Conservation (phyloP, 2,329 filamentous ascomycete genomes). For the Purpureocillium lavendulum region DNA sequence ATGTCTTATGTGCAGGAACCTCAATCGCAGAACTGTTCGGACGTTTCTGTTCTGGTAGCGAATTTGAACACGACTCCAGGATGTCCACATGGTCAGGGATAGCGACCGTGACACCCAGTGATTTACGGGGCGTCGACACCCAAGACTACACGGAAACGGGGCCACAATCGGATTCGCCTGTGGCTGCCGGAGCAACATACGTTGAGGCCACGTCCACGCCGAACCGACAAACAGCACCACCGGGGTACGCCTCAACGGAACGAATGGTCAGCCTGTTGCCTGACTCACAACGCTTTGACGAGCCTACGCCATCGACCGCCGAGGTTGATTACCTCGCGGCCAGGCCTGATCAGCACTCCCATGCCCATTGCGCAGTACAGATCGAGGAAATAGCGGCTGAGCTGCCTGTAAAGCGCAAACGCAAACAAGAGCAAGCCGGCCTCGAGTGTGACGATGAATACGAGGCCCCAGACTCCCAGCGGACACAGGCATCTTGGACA, state of each 20-base stretch:
- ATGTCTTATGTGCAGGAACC: conserved; percentile 24
- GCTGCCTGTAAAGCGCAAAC: conserved; percentile 10
- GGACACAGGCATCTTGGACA: conserved; percentile 5
- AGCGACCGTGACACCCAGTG: too few species aligned
- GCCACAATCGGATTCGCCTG: not conserved
- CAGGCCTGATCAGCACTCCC: too few species aligned
- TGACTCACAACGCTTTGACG: not conserved
- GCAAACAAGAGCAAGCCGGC: conserved; percentile 9
- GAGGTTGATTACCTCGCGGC: not conserved
- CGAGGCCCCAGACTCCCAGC: conserved; percentile 2
- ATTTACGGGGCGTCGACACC: too few species aligned
- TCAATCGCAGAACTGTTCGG: conserved; percentile 68
- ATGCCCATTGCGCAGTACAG: too few species aligned
- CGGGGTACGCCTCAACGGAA: not conserved
- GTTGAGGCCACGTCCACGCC: not conserved
- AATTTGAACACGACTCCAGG: conserved; percentile 57
- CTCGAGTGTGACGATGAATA: not conserved
- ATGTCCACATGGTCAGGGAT: conserved; percentile 43
- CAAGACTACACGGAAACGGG: too few species aligned
- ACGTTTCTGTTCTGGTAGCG: conserved; percentile 48
- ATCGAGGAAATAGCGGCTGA: not conserved
- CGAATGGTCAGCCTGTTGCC: not conserved
- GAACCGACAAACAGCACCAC: not conserved
- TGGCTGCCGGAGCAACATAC: too few species aligned
- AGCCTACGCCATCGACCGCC: too few species aligned